Conservation (phyloP, 164 flowering plant species). For the Sextonia rubra region DNA sequence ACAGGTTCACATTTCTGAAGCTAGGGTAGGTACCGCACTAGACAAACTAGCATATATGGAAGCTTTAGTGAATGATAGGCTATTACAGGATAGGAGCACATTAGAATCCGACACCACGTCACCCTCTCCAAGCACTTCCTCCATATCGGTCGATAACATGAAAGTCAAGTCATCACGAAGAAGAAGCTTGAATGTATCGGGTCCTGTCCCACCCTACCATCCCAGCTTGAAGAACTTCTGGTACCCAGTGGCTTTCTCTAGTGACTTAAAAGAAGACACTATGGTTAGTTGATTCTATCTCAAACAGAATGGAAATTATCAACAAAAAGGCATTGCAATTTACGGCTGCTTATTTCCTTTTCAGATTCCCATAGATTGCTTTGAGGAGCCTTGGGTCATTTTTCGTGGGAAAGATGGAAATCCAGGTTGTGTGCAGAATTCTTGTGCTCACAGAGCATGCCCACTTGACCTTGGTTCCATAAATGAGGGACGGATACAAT, state of each 20-base stretch:
- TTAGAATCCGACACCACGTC: slow-evolving; percentile 30
- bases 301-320: background rate
- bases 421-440: slow-evolving; percentile 92
- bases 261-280: slow-evolving; percentile 81
- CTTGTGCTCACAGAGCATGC: slow-evolving; percentile 98
- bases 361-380: slow-evolving; percentile 93
- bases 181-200: slow-evolving; percentile 70
- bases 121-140: slow-evolving; percentile 49
- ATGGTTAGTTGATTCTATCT: slow-evolving; percentile 51
- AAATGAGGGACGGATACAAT: slow-evolving; percentile 87
- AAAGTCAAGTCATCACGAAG: slow-evolving; percentile 31
- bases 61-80: slow-evolving; percentile 74
- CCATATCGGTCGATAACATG: slow-evolving; percentile 22
- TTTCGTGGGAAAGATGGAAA: slow-evolving; percentile 94
- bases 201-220: slow-evolving; percentile 80
- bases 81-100: slow-evolving; percentile 56
- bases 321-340: background rate
- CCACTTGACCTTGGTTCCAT: slow-evolving; percentile 96
- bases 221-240: slow-evolving; percentile 83
- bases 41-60: slow-evolving; percentile 98
- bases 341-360: background rate
- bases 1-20: slow-evolving; percentile 97
- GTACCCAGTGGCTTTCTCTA: slow-evolving; percentile 92
- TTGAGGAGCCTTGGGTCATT: slow-evolving; percentile 92
- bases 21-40: slow-evolving; percentile 80